A percentile compares a stretch with the other conserved stretches of the same genome.
Conservation (phyloP, 2,329 filamentous ascomycete genomes). For the Fusarium chaquense region DNA sequence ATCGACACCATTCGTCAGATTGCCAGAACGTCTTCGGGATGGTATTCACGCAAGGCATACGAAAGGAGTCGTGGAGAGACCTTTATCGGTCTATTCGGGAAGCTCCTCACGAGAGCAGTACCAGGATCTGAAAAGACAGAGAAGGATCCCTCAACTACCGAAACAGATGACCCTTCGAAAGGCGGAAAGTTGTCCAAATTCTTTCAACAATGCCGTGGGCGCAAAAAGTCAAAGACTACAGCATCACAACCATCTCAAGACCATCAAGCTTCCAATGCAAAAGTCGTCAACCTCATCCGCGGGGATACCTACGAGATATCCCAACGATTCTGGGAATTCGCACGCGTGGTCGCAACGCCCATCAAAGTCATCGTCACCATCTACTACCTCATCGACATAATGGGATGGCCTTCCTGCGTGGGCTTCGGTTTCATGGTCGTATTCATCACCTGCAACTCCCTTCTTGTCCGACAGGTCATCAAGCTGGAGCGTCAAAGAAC, state of each 20-base stretch:
- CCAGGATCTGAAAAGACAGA: constrained; percentile 55
- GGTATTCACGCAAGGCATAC: constrained; percentile 87
- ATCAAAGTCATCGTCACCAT: constrained; percentile 78
- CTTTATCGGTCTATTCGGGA: constrained; percentile 55
- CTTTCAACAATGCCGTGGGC: constrained; percentile 37
- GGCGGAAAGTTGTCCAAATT: constrained; percentile 23
- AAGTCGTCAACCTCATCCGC: constrained; percentile 89
- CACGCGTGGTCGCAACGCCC: constrained; percentile 79
- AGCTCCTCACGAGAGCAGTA: constrained; percentile 55
- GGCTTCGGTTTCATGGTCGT: constrained; percentile 77
- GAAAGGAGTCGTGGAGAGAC: constrained; percentile 84
- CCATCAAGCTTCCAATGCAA: constrained; percentile 81
- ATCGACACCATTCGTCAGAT: constrained; percentile 53
- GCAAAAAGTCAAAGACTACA: constrained; percentile 20
- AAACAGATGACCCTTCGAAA: not conserved
- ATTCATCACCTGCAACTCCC: constrained; percentile 76
- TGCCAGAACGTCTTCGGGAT: constrained; percentile 62
- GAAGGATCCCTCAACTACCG: constrained; percentile 50
- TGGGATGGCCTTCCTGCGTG: constrained; percentile 83
- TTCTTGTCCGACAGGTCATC: constrained; percentile 75
- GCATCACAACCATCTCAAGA: constrained; percentile 46
- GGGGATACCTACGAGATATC: constrained; percentile 85
- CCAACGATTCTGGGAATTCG: constrained; percentile 89
- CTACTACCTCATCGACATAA: constrained; percentile 74
- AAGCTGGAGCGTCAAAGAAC: constrained; percentile 78